Evolutionary conservation across 1,139 yeast species (phyloP).

Genomic region (Arxiozyma slooffiae): DNA sequence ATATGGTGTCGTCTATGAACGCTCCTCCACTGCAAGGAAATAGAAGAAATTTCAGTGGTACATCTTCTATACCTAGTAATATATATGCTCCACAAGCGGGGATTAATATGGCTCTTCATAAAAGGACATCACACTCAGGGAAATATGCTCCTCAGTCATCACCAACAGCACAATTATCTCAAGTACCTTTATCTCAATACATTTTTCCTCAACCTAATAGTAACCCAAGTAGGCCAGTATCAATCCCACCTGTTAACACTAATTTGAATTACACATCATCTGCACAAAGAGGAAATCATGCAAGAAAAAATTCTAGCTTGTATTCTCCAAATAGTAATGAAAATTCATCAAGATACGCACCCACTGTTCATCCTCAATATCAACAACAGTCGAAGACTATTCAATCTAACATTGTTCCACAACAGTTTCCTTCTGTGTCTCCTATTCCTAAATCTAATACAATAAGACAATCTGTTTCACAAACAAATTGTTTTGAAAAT

Average conservation of each 20-base stretch:
- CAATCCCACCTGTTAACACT: background rate
- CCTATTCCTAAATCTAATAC: conserved; percentile 13
- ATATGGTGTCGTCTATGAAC: background rate
- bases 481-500: background rate
- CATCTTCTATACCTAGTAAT: conserved; percentile 14
- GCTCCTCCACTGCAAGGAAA: conserved; percentile 7
- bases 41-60: conserved; percentile 20
- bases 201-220: background rate
- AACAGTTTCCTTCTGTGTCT: background rate
- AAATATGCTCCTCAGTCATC: conserved; percentile 1
- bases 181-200: no score
- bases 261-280: background rate
- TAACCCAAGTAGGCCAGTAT: background rate
- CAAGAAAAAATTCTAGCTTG: conserved; percentile 26
- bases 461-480: conserved; percentile 9
- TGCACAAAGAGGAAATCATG: conserved; percentile 5
- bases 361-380: conserved; percentile 33
- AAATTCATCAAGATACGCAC: conserved; percentile 32
- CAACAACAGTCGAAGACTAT: conserved; percentile 7
- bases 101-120: background rate
- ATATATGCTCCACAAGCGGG: conserved; percentile 8
- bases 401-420: background rate
- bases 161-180: background rate
- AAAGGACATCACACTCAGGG: background rate
- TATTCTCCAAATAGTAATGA: conserved; percentile 27